Base-by-base conservation (phyloP, 2,329 filamentous ascomycete species). In the Juglanconis juglandina region DNA sequence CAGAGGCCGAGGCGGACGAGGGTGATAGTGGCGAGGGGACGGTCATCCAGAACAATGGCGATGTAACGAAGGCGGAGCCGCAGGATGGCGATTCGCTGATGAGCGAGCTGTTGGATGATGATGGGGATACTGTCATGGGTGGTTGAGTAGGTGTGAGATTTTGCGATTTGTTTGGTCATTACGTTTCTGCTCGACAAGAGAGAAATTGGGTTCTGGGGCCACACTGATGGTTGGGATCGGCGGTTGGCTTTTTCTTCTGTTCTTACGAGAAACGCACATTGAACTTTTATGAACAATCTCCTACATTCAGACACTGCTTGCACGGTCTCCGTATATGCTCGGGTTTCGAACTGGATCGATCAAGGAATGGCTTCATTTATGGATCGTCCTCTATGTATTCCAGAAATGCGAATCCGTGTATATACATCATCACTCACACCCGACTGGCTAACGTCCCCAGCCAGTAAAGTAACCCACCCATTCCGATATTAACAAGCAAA, bases 401-500 rank as follows among this genome's bases (percentile, higher is more conserved):
- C 37, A 48, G 52, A 50, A 68, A 6, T 33, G 59, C 55, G 17
- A 30, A 67, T 60, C 71, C 51, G 11, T 55, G 46, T 32, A 24
- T 13, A 8, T 24, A 11, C 8, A 17, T 5, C 10, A 37, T 39
- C 30, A 51, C 10, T 48, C 24, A 48, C 8, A 17, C 5, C 17
- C 24, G 46, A 11, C 46, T 32, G 9, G 46, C 46, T 8, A 63
- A 63, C 4, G 68, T 66, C 2, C 79, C 81, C 13, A 87, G 60
- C 77, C 79, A 82, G 69, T 82, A 87, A 51, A 90, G 66, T 42
- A 84, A 56, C 35, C 85, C 80, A 1, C 86, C 87, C 48, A 88
- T 66, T 5, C 83, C 77, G 39, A 93, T 67, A 72, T 94, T 92
- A 48, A 94, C 79, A 42, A 83, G 71, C 63, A 93, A 71, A 82